Evolutionary conservation across 2,329 filamentous ascomycete species (phyloP).

Genomic region (Arthrobotrys pseudoclavata): DNA sequence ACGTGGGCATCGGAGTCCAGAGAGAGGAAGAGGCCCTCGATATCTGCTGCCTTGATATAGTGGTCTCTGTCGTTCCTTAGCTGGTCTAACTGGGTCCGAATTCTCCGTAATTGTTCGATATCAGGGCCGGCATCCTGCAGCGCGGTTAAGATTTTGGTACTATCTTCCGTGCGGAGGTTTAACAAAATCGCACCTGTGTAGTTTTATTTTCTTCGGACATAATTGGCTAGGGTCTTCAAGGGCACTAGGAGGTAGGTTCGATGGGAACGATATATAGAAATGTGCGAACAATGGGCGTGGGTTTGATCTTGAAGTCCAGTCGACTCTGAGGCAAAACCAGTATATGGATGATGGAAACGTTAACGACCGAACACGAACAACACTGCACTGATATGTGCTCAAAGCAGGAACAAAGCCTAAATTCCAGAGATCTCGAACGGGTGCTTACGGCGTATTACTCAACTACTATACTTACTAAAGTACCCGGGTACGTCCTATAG

Average conservation of each 20-base stretch:
- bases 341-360: background rate
- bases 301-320: background rate
- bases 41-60: conserved; percentile 54
- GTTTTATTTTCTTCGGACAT: background rate
- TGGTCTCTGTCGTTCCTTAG: conserved; percentile 37
- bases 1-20: conserved; percentile 25
- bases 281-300: background rate
- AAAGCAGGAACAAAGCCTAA: no score
- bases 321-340: no score
- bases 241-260: background rate
- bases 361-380: background rate
- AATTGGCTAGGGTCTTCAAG: background rate
- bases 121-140: background rate
- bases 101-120: conserved; percentile 16
- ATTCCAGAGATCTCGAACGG: no score
- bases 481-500: no score
- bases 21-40: conserved; percentile 50
- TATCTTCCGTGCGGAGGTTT: conserved; percentile 5
- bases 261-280: background rate
- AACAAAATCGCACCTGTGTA: background rate
- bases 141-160: background rate
- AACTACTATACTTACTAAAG: no score
- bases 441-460: no score
- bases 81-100: conserved; percentile 31
- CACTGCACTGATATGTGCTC: background rate